These are phyloP conservation scores for Rhodosporidiobolus odoratus DNA, from an alignment of 768 basidiomycete species.

Conservation along the genomic window DNA sequence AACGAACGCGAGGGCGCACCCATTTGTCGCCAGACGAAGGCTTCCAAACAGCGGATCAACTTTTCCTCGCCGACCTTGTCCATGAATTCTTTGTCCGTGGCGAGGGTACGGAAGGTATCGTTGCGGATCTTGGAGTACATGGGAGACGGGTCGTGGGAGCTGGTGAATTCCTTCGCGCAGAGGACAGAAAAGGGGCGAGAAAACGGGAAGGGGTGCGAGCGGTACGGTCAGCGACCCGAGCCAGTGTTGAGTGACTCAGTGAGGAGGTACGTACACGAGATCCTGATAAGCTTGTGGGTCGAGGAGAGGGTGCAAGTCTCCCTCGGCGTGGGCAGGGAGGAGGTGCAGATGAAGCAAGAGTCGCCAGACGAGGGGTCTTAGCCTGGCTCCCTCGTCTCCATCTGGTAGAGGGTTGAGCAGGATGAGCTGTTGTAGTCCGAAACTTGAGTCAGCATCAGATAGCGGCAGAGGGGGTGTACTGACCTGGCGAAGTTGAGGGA, in stretches of 20 bases:
- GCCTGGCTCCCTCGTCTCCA: constrained; percentile 42
- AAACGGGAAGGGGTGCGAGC: not conserved
- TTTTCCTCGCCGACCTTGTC: constrained; percentile 94
- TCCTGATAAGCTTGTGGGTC: constrained; percentile 16
- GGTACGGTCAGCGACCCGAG: no score
- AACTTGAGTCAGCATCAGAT: not conserved
- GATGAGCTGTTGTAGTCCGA: constrained; percentile 5
- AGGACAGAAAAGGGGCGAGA: not conserved
- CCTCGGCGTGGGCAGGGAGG: constrained; percentile 59
- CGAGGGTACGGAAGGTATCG: constrained; percentile 92
- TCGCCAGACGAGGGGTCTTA: constrained; percentile 92
- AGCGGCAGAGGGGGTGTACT: not conserved
- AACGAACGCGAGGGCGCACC: constrained; percentile 52
- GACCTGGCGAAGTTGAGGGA: constrained; percentile 19
- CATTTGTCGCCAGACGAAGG: constrained; percentile 93
- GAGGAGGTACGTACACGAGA: constrained; percentile 14
- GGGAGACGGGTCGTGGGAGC: constrained; percentile 58
- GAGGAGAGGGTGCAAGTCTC: constrained; percentile 21
- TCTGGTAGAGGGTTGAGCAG: constrained; percentile 19
- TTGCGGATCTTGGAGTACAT: constrained; percentile 90
- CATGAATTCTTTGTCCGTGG: constrained; percentile 92
- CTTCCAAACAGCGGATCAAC: constrained; percentile 91
- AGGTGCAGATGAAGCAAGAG: constrained; percentile 77
- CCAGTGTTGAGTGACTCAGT: not conserved
- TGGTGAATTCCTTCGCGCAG: not conserved